Percentiles rank a stretch among this genome's conserved stretches.
Conservation (phyloP, 2,329 filamentous ascomycete species). For the Zelopaecilomyces penicillatus region DNA sequence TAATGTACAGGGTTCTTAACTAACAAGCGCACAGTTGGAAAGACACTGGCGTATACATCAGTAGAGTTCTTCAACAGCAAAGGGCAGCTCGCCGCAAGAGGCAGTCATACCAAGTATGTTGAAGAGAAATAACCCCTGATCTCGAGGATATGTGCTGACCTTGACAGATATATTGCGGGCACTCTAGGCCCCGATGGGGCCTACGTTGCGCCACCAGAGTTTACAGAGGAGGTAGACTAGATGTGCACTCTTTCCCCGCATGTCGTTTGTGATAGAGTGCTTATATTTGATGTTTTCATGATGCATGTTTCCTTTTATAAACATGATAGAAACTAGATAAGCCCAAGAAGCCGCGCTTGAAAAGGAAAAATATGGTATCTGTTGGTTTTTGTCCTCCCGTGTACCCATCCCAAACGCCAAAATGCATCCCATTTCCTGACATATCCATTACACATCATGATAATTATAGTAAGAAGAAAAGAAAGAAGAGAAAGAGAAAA, state of each 20-base stretch:
- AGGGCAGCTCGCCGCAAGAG: conserved; percentile 51
- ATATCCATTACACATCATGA: no score
- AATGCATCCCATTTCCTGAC: no score
- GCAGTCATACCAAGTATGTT: conserved; percentile 57
- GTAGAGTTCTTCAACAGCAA: conserved; percentile 51
- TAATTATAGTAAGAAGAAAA: no score
- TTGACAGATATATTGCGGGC: conserved; percentile 33
- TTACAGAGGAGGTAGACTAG: conserved; percentile 26
- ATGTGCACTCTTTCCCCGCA: neutral
- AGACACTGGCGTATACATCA: conserved; percentile 52
- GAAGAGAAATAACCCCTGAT: neutral
- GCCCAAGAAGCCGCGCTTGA: neutral
- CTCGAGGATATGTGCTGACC: neutral
- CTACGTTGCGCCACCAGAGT: conserved; percentile 28
- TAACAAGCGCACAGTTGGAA: conserved; percentile 41
- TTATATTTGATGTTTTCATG: conserved; percentile 1
- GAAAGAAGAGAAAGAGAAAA: no score
- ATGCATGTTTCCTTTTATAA: no score
- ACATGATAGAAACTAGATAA: neutral
- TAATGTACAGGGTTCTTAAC: neutral
- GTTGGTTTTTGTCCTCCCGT: conserved; percentile 12
- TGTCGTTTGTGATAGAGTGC: neutral
- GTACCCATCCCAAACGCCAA: no score
- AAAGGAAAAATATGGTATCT: neutral
- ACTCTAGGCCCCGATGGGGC: conserved; percentile 28